Base-by-base conservation (phyloP, 2,329 filamentous ascomycete species). In the Fusarium succisae region DNA sequence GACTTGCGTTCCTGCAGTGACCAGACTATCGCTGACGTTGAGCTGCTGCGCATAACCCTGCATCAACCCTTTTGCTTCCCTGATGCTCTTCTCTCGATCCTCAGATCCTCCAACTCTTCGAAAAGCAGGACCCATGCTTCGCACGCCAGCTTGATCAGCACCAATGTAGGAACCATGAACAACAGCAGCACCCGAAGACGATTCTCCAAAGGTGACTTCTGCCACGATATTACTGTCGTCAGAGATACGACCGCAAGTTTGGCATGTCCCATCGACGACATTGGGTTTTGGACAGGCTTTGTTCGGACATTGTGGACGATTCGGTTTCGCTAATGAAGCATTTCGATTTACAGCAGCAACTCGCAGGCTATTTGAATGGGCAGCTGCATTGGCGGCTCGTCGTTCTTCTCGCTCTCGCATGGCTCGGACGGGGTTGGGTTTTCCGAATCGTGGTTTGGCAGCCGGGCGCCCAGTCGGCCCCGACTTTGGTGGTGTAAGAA, bases 201-300 rank as follows among this genome's bases (percentile, higher is more conserved):
- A 93, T 85, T 99, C 96, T 74, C 95, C 95, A 79, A 98, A 99
- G 28, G 92, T 92, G 71, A 98, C 90, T 82, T 99, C 96, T 55
- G 94, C 90, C 66, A 98, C 95, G 72, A 98, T 98, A 79, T 97
- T 95, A 80, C 91, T 92, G 80, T 97, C 93, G 76, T 93, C 92
- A 63, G 96, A 90, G 75, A 98, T 91, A 69, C 91, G 92, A 87
- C 95, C 96, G 82, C 96, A 98, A 53, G 90, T 92, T 70, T 91
- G 90, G 83, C 96, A 98, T 75, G 94, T 89, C 43, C 90, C 90
- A 75, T 91, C 90, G 59, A 89, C 85, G 56, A 92, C 87, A 63
- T 90, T 87, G 22, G 90, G 89, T 60, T 88, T 88, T n/a, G 85
- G 84, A 80, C 90, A 92, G 55, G 84, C 83, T 68, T 89, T 87